Conservation (phyloP, 2,329 filamentous ascomycete genomes). For the Aspergillus unguis region DNA sequence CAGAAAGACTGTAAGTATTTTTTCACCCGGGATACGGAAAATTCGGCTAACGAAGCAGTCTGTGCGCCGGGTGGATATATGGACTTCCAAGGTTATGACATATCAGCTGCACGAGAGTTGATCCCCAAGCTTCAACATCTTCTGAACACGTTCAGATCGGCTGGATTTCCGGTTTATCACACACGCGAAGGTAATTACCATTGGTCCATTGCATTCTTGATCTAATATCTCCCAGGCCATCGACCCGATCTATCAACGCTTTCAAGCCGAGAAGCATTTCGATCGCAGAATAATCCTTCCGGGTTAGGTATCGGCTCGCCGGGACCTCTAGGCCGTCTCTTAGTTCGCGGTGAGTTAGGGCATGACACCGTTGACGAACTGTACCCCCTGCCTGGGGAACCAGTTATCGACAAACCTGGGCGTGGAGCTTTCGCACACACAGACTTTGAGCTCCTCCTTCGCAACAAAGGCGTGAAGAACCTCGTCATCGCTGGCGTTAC, state of each 20-base stretch:
- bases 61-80: slow-evolving; percentile 45
- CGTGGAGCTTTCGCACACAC: slow-evolving; percentile 54
- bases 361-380: slow-evolving; percentile 57
- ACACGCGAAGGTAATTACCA: slow-evolving; percentile 42
- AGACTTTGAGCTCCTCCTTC: slow-evolving; percentile 52
- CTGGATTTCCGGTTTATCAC: slow-evolving; percentile 44
- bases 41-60: slow-evolving; percentile 26
- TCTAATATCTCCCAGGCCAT: slow-evolving; percentile 34
- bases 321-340: slow-evolving; percentile 56
- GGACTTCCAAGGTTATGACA: slow-evolving; percentile 45
- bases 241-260: slow-evolving; percentile 56
- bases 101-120: slow-evolving; percentile 37
- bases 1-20: slow-evolving; percentile 45
- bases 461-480: slow-evolving; percentile 52
- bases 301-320: slow-evolving; percentile 51
- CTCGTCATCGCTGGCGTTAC: slow-evolving; percentile 54
- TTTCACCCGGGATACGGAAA: no score
- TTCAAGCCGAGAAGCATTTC: slow-evolving; percentile 51
- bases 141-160: slow-evolving; percentile 37
- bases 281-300: slow-evolving; percentile 52
- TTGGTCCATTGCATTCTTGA: background rate
- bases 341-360: slow-evolving; percentile 57
- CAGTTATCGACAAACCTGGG: slow-evolving; percentile 55
- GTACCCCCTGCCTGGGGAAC: slow-evolving; percentile 47
- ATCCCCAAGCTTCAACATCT: slow-evolving; percentile 42